Evolutionary conservation across 106 monocot species (phyloP).

Genomic region (Dioscorea alata): DNA sequence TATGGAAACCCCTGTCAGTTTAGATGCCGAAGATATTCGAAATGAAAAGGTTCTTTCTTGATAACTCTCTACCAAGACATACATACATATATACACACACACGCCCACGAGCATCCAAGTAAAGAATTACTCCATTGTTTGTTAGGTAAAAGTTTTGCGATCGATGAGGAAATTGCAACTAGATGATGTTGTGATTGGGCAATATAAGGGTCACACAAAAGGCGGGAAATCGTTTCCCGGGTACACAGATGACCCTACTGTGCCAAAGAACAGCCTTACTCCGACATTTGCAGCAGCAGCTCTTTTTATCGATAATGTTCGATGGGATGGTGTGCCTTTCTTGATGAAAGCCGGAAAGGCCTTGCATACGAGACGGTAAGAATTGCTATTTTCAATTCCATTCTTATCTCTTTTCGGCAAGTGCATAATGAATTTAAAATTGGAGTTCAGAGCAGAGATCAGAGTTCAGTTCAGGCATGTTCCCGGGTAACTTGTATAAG

Average conservation of each 20-base stretch:
- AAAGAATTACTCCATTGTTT: not conserved
- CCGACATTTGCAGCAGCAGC: constrained; percentile 94
- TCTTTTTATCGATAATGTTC: constrained; percentile 83
- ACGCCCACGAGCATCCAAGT: too few species aligned
- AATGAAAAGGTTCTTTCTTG: constrained; percentile 75
- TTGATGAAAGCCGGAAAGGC: constrained; percentile 98
- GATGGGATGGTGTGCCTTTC: constrained; percentile 97
- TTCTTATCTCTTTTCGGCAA: not conserved
- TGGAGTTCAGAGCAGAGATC: constrained; percentile 65
- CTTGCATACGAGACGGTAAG: constrained; percentile 57
- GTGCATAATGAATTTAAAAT: not conserved
- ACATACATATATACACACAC: not conserved
- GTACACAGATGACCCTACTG: constrained; percentile 76
- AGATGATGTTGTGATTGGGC: constrained; percentile 78
- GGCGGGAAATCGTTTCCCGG: constrained; percentile 60
- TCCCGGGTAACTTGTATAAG: constrained; percentile 88
- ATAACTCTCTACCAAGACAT: too few species aligned
- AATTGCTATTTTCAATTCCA: not conserved
- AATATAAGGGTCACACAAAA: constrained; percentile 77
- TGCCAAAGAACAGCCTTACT: constrained; percentile 67
- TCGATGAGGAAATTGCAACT: constrained; percentile 73
- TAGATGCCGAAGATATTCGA: constrained; percentile 88
- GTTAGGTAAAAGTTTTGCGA: constrained; percentile 82
- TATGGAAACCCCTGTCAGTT: constrained; percentile 96
- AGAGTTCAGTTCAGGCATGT: constrained; percentile 97